phyloP scores from a whole-genome alignment of 768 basidiomycete genomes.

The Suillus discolor region DNA sequence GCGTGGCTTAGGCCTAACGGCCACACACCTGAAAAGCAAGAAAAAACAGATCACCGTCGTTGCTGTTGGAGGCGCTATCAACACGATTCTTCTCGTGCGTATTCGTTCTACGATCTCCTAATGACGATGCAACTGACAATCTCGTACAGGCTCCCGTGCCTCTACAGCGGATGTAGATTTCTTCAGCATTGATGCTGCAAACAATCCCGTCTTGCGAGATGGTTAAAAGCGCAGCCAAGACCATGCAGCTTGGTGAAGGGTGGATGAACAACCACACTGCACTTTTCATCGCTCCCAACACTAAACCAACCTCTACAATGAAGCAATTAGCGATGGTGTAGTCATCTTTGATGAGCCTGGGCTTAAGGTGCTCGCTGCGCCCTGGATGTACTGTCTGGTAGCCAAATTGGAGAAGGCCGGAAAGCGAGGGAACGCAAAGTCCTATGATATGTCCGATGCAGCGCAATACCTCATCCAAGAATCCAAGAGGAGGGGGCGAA shows the following conservation, averaged over 20 bases:
- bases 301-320: slow-evolving; percentile 8
- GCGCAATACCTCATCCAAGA: slow-evolving; percentile 12
- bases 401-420: slow-evolving; percentile 15
- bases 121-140: background rate
- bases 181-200: background rate
- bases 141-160: background rate
- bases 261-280: slow-evolving; percentile 1
- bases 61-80: background rate
- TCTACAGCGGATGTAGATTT: background rate
- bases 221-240: background rate
- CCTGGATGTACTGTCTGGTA: slow-evolving; percentile 16
- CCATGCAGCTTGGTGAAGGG: background rate
- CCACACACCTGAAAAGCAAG: background rate
- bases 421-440: slow-evolving; percentile 8
- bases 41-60: background rate
- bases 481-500: background rate
- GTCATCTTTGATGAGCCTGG: slow-evolving; percentile 16
- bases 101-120: background rate
- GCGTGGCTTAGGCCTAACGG: background rate
- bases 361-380: slow-evolving; percentile 17
- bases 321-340: slow-evolving; percentile 15
- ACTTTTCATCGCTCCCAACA: background rate
- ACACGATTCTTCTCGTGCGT: background rate
- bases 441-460: slow-evolving; percentile 19
- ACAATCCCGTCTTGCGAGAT: background rate